These are phyloP conservation scores for Ceratocystis destructans DNA, from an alignment of 2,329 filamentous ascomycete genomes.

Conservation along the genomic window DNA sequence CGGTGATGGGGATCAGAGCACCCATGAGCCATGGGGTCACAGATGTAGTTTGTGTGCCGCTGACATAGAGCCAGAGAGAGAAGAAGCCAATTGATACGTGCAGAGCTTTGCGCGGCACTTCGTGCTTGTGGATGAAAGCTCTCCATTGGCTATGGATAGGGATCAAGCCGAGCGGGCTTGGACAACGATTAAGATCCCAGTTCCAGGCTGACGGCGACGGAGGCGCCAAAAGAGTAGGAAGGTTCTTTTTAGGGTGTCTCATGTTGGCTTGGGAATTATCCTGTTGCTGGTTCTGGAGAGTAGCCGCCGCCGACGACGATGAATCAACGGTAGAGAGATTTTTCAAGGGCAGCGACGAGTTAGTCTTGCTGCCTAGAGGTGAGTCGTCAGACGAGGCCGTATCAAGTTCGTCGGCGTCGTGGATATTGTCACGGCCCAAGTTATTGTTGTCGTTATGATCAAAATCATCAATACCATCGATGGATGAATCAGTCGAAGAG, in stretches of 20 bases:
- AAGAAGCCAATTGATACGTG: slow-evolving; percentile 97
- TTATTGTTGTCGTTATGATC: slow-evolving; percentile 8
- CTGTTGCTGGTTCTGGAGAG: not conserved
- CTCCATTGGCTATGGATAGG: slow-evolving; percentile 89
- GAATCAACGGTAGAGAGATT: not conserved
- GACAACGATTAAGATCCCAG: slow-evolving; percentile 84
- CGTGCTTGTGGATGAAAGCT: slow-evolving; percentile 86
- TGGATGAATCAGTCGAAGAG: slow-evolving; percentile 13
- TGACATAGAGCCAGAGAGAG: slow-evolving; percentile 71
- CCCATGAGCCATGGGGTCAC: slow-evolving; percentile 78
- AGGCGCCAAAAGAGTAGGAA: slow-evolving; percentile 57
- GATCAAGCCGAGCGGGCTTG: slow-evolving; percentile 84
- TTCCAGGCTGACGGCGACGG: slow-evolving; percentile 53
- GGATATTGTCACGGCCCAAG: not conserved
- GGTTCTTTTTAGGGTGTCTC: slow-evolving; percentile 20
- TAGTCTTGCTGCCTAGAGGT: slow-evolving; percentile 5
- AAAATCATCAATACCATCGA: slow-evolving; percentile 14
- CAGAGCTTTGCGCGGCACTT: slow-evolving; percentile 83
- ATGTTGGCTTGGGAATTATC: slow-evolving; percentile 3
- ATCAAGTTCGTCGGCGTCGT: slow-evolving; percentile 6
- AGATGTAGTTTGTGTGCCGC: slow-evolving; percentile 58
- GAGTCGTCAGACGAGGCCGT: slow-evolving; percentile 14
- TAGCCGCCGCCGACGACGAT: not conserved
- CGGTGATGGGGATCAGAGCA: slow-evolving; percentile 69
- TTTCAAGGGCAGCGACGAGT: slow-evolving; percentile 1